These are phyloP conservation scores for Trichoderma polysporum DNA, from an alignment of 2,329 filamentous ascomycete species.

Conservation along the genomic window DNA sequence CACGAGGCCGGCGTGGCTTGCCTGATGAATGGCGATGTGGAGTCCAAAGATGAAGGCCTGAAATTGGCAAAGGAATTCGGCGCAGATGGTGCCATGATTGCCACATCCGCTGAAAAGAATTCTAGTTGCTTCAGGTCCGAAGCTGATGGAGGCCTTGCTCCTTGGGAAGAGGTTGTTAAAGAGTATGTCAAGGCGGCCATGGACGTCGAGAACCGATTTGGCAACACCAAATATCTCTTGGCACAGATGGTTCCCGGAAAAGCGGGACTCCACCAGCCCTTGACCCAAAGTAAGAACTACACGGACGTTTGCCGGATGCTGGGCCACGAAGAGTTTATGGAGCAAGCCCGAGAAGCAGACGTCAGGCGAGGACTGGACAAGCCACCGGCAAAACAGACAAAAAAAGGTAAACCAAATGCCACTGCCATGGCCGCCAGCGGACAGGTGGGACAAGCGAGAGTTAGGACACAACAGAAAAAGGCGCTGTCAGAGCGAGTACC, in stretches of 20 bases:
- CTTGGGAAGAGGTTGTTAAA: conserved; percentile 75
- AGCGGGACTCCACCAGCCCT: conserved; percentile 57
- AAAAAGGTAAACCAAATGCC: conserved; percentile 35
- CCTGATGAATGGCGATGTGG: conserved; percentile 93
- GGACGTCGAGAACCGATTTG: conserved; percentile 79
- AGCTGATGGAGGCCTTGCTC: conserved; percentile 66
- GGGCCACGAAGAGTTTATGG: conserved; percentile 61
- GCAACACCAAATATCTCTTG: conserved; percentile 91
- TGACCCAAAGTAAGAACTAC: conserved; percentile 71
- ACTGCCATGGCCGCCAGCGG: conserved; percentile 51
- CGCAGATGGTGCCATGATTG: conserved; percentile 97
- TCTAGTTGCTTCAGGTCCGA: conserved; percentile 77
- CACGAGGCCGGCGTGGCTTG: conserved; percentile 84
- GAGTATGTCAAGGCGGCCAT: conserved; percentile 73
- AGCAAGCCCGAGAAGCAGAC: conserved; percentile 66
- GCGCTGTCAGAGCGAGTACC: conserved; percentile 38
- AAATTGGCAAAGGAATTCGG: conserved; percentile 72
- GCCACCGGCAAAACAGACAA: conserved; percentile 38
- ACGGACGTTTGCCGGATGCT: conserved; percentile 65
- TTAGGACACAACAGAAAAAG: conserved; percentile 36
- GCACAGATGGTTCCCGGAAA: conserved; percentile 85
- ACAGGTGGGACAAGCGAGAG: conserved; percentile 42
- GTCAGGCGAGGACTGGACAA: conserved; percentile 58
- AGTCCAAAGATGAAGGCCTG: conserved; percentile 68
- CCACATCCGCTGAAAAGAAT: conserved; percentile 87